Base-by-base conservation (phyloP, 2,329 filamentous ascomycete genomes). In the Neonectria hederae region DNA sequence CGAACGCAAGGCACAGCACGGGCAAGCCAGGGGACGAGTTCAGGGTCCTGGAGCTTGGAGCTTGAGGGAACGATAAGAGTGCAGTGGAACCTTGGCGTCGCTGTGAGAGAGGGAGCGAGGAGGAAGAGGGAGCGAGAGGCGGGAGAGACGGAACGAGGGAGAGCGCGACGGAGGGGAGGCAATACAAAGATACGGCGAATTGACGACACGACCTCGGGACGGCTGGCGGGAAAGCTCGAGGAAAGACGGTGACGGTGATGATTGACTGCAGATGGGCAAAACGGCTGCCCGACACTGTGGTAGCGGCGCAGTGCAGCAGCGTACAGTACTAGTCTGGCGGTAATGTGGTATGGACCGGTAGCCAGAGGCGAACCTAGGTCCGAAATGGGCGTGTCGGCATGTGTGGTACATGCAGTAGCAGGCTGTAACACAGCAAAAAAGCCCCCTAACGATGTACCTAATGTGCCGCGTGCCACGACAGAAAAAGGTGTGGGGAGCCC, bases 1-100 rank as follows among this genome's bases (percentile, higher is more conserved):
- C 55, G 68, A 61, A 59, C 61, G 57, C 65, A 70, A 71, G 70
- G 65, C 68, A 72, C 69, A 71, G 59, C 48, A 51, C n/a, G 28
- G 48, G 22, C 48, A n/a, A 22, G 38, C 26, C 51, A 53, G 56
- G 38, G 22, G 17, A n/a, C 24, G 24, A 28, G 51, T 14, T 42
- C 51, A 54, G 59, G 43, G 32, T 21, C 26, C 35, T 22, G 51
- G 32, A n/a, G 52, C 48, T 51, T 10, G 26, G 26, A 51, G 26
- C 28, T 51, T 51, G 13, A 11, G 48, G 28, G 48, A 32, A 11
- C 48, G 28, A 51, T 30, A 32, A 30, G 28, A n/a, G 38, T 21
- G 38, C 38, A 9, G 38, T 42, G 38, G 38, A 42, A 42, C 38
- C n/a, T 21, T 42, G 38, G 38, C 38, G n/a, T 11, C 19, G n/a